Evolutionary conservation across 176 grass and related monocot genomes (phyloP).

Genomic region (Neostapfia colusana): DNA sequence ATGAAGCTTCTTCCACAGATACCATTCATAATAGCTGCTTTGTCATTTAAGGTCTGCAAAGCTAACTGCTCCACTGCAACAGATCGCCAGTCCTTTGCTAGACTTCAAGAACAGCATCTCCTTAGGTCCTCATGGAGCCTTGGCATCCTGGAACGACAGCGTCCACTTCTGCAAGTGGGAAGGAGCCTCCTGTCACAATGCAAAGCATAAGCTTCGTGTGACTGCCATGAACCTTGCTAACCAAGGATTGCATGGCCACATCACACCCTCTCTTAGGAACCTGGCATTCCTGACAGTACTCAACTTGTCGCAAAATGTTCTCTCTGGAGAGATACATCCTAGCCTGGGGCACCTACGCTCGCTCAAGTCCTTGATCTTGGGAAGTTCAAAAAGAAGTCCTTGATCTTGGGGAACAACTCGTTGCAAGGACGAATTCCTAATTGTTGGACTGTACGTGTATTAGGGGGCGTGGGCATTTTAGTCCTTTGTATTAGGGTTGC

Average conservation of each 20-base stretch:
- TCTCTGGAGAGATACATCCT: neutral
- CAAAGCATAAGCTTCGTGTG: neutral
- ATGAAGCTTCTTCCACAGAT: neutral
- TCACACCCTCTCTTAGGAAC: conserved; percentile 28
- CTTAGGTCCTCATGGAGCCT: neutral
- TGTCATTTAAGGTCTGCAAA: neutral
- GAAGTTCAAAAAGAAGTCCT: no score
- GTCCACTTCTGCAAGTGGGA: conserved; percentile 1
- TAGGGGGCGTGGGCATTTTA: no score
- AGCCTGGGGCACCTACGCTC: neutral
- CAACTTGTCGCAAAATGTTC: conserved; percentile 1
- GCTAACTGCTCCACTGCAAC: neutral
- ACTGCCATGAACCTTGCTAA: conserved; percentile 3
- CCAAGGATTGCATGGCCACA: conserved; percentile 1
- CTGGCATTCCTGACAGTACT: conserved; percentile 23
- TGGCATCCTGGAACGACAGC: conserved; percentile 10
- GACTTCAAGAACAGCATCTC: conserved; percentile 31
- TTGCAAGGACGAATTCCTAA: conserved; percentile 25
- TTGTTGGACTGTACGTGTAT: no score
- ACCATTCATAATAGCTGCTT: neutral
- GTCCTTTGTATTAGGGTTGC: no score
- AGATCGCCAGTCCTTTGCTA: conserved; percentile 3
- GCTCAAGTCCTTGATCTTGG: no score
- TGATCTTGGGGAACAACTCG: neutral
- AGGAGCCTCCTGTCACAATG: conserved; percentile 10